Evolutionary conservation across 768 basidiomycete species (phyloP), one percentile per base, ranked within the genome.

Genomic region (Leccinum disarticulatum): DNA sequence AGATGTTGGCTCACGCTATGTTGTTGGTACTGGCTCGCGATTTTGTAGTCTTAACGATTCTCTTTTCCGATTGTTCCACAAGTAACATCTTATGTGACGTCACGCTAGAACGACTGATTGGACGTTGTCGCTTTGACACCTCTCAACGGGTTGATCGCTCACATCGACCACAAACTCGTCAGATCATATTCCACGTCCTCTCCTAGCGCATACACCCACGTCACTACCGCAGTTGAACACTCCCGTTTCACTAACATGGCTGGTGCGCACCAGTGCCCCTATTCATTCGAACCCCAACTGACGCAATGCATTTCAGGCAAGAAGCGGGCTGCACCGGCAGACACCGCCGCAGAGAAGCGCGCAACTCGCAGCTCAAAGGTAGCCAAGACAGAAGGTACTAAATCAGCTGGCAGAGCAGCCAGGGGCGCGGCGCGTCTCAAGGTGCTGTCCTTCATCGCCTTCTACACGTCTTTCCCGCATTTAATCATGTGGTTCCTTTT

Each of bases 281-380:
- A 66, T 67, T 46, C 65, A 64, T 63, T 50, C 17, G 14, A 38
- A 3, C 22, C 10, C 46, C 49, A 58, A 25, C 57, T 61, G 6
- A 65, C 46, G 15, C 41, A 36, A 27, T 6, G 3, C 4, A 54
- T 33, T 25, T 11, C 60, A 76, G 78, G 79, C 64, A 79, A 74
- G 51, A 85, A 85, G 68, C 78, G 84, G 54, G 64, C 77, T 56
- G 76, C 81, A 31, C 74, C 77, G 7, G 80, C 76, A 7, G 68
- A 68, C 22, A 60, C 65, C 22, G 19, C 59, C 47, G 58, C 70
- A 9, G 72, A 57, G 53, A 73, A 69, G 57, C 72, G 72, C 49
- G 74, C 72, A 60, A 76, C 82, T 19, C 79, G 82, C 60, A 76
- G 80, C 46, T 74, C 81, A 43, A 86, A 85, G 69, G 75, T 74